phyloP scores from a whole-genome alignment of 495 filamentous ascomycete species.

The Penicillium riverlandense region DNA sequence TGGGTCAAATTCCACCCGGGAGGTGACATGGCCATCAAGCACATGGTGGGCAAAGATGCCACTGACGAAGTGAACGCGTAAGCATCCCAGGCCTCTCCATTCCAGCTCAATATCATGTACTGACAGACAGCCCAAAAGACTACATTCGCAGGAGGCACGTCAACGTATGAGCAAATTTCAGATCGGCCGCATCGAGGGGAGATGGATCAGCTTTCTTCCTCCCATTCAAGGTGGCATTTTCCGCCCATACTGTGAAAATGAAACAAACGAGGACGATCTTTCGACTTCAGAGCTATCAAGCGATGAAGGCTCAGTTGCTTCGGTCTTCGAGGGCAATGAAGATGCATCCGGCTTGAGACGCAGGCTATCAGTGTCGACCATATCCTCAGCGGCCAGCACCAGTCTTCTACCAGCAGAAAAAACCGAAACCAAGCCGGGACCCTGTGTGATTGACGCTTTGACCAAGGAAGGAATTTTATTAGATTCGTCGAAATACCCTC shows the following conservation, averaged over 20 bases:
- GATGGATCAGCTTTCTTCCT: slow-evolving; percentile 74
- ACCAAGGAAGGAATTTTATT: slow-evolving; percentile 63
- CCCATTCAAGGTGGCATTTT: slow-evolving; percentile 80
- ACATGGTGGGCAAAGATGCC: slow-evolving; percentile 83
- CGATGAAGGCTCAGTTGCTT: slow-evolving; percentile 2
- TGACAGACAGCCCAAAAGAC: slow-evolving; percentile 10
- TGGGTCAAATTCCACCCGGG: slow-evolving; percentile 83
- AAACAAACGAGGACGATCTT: neutral
- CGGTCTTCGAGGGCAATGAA: slow-evolving; percentile 5
- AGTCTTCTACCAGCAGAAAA: neutral
- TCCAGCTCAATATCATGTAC: neutral
- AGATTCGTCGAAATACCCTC: slow-evolving; percentile 66
- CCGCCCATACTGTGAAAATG: neutral
- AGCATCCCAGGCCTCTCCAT: neutral
- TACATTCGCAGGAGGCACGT: slow-evolving; percentile 67
- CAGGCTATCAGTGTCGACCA: slow-evolving; percentile 48
- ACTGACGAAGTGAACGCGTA: slow-evolving; percentile 74
- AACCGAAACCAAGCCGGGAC: neutral
- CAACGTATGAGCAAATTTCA: slow-evolving; percentile 64
- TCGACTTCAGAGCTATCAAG: slow-evolving; percentile 2
- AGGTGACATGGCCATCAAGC: slow-evolving; percentile 73
- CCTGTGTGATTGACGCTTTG: slow-evolving; percentile 49
- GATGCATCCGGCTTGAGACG: slow-evolving; percentile 2
- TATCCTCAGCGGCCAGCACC: slow-evolving; percentile 10
- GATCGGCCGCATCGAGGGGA: slow-evolving; percentile 67